Conservation (phyloP, 2,329 filamentous ascomycete genomes). For the Xylariaceae sp. region DNA sequence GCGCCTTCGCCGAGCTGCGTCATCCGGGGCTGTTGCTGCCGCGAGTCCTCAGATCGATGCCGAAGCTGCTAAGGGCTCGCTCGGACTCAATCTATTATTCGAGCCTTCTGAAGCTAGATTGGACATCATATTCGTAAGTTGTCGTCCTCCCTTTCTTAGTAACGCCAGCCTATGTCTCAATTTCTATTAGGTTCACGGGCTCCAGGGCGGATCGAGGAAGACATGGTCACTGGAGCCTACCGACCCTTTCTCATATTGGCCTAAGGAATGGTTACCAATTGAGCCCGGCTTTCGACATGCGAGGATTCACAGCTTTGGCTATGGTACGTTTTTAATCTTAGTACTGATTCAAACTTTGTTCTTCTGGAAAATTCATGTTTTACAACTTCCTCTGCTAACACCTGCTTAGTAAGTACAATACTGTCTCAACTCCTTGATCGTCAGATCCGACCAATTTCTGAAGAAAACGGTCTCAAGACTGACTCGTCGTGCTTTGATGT, state of each 20-base stretch:
- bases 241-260: conserved; percentile 12
- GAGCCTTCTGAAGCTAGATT: background rate
- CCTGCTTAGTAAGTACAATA: too few relatives aligned
- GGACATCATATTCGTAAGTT: background rate
- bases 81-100: background rate
- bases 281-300: conserved; percentile 15
- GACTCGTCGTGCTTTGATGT: too few relatives aligned
- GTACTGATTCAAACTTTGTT: too few relatives aligned
- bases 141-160: background rate
- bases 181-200: conserved; percentile 11
- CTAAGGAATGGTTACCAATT: conserved; percentile 15
- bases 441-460: too few relatives aligned
- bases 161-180: background rate
- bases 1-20: background rate
- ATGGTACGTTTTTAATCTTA: too few relatives aligned
- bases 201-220: conserved; percentile 16
- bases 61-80: background rate
- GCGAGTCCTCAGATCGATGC: background rate
- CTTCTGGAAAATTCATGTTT: too few relatives aligned
- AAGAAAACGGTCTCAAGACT: too few relatives aligned
- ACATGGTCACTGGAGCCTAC: conserved; percentile 13
- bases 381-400: too few relatives aligned
- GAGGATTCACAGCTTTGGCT: conserved; percentile 16
- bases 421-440: too few relatives aligned
- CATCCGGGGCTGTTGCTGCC: background rate